Evolutionary conservation across 179 eudicot species (phyloP).

Genomic region (Sideroxylon spinosum): DNA sequence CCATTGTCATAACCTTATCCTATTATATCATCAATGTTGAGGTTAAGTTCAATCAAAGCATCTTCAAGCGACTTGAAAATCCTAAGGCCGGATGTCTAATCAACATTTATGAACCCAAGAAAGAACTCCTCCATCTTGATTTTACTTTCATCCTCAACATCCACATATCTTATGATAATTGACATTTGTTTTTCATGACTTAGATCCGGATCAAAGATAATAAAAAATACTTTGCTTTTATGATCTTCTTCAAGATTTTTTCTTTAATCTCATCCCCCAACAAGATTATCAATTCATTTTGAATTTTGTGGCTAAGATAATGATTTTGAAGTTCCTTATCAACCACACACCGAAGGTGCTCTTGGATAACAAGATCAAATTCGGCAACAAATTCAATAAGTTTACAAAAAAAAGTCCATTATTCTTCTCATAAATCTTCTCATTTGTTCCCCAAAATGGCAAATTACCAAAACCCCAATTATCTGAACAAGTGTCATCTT

Average conservation of each 20-base stretch:
- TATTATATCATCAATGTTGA: no score
- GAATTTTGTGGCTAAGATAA: constrained; percentile 15
- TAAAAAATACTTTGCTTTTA: not conserved
- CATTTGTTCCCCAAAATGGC: not conserved
- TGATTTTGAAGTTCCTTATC: constrained; percentile 2
- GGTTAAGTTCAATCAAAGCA: no score
- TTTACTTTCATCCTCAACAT: constrained; percentile 21
- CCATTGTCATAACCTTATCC: no score
- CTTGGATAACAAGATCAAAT: constrained; percentile 7
- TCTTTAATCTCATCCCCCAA: not conserved
- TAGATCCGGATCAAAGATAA: not conserved
- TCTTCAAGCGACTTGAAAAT: no score
- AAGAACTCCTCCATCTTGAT: no score
- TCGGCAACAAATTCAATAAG: constrained; percentile 14
- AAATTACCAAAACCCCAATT: no score
- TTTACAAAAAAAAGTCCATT: constrained; percentile 13
- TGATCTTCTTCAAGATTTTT: not conserved
- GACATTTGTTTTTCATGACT: not conserved
- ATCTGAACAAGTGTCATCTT: no score
- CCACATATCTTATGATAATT: not conserved
- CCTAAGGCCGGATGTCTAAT: no score
- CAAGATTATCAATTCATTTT: constrained; percentile 7
- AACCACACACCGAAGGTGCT: not conserved
- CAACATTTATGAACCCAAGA: no score
- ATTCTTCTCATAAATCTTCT: constrained; percentile 13